Conservation (phyloP, 2,329 filamentous ascomycete genomes). For the Botrytis pseudocinerea region DNA sequence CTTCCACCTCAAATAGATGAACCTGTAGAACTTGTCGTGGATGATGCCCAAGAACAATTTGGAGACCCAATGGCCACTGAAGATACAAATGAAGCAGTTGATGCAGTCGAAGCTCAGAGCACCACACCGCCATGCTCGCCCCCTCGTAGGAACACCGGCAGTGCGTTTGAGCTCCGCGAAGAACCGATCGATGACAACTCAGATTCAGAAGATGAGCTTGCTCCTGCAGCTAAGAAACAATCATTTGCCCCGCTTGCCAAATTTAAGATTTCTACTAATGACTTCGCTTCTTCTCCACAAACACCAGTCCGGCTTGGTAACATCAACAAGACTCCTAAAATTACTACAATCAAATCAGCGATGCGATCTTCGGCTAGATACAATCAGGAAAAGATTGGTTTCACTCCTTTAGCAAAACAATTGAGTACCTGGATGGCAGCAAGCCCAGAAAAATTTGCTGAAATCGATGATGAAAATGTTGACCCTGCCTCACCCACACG, state of each 20-base stretch:
- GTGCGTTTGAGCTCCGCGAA: slow-evolving; percentile 49
- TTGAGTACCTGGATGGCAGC: slow-evolving; percentile 63
- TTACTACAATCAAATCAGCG: slow-evolving; percentile 21
- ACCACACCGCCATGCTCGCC: slow-evolving; percentile 36
- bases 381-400: slow-evolving; percentile 48
- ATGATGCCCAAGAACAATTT: slow-evolving; percentile 19
- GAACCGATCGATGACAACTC: slow-evolving; percentile 50
- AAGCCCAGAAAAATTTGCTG: slow-evolving; percentile 52
- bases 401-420: slow-evolving; percentile 64
- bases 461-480: slow-evolving; percentile 19
- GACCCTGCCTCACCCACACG: slow-evolving; percentile 28
- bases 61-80: slow-evolving; percentile 28
- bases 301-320: slow-evolving; percentile 46
- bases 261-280: slow-evolving; percentile 39
- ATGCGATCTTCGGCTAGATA: slow-evolving; percentile 18
- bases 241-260: slow-evolving; percentile 31
- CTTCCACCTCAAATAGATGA: slow-evolving; percentile 29
- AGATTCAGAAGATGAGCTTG: slow-evolving; percentile 57
- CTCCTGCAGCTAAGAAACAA: slow-evolving; percentile 39
- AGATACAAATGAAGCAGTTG: slow-evolving; percentile 26
- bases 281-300: slow-evolving; percentile 41
- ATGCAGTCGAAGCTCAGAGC: slow-evolving; percentile 25
- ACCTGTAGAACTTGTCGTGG: background rate
- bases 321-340: slow-evolving; percentile 33
- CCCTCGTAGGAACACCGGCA: slow-evolving; percentile 26